Percentiles rank a stretch among this genome's conserved stretches.
phyloP scores from a whole-genome alignment of 345 rosid species.

The Microcos paniculata region DNA sequence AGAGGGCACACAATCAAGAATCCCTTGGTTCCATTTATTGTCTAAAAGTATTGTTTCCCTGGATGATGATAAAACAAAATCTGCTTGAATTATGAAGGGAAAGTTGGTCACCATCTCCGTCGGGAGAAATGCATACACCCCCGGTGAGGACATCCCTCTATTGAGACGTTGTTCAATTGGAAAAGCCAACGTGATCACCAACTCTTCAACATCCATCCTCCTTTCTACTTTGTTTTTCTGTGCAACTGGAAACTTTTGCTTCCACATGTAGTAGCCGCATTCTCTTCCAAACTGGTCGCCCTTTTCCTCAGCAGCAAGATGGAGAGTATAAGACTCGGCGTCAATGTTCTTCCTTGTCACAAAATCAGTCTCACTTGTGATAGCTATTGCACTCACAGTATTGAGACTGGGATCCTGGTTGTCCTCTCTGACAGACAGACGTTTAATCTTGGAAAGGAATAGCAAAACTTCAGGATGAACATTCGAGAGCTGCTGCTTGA shows the following conservation, averaged over 20 bases:
- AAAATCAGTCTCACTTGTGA: slow-evolving; percentile 50
- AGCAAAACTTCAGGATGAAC: slow-evolving; percentile 68
- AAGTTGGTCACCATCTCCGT: slow-evolving; percentile 72
- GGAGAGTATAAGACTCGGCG: slow-evolving; percentile 64
- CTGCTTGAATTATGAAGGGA: slow-evolving; percentile 70
- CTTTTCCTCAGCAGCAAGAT: slow-evolving; percentile 47
- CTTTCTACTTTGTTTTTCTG: slow-evolving; percentile 53
- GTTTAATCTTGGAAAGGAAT: slow-evolving; percentile 62
- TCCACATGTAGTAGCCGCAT: slow-evolving; percentile 70
- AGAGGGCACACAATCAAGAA: slow-evolving; percentile 53
- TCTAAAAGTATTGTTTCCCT: slow-evolving; percentile 66
- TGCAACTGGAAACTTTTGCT: slow-evolving; percentile 64
- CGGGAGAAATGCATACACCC: slow-evolving; percentile 74
- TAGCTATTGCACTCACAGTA: slow-evolving; percentile 51
- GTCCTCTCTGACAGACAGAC: slow-evolving; percentile 62
- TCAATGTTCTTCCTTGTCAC: slow-evolving; percentile 64
- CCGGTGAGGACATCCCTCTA: slow-evolving; percentile 50
- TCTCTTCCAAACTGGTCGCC: slow-evolving; percentile 22
- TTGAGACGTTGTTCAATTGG: slow-evolving; percentile 58
- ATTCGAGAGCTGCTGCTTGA: slow-evolving; percentile 64
- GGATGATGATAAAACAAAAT: slow-evolving; percentile 66
- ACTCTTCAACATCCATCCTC: slow-evolving; percentile 67
- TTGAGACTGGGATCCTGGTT: slow-evolving; percentile 38
- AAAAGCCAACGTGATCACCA: slow-evolving; percentile 72
- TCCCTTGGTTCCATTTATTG: slow-evolving; percentile 76